Base-by-base conservation (phyloP, 176 grass and related monocot species). In the Carex littledalei region DNA sequence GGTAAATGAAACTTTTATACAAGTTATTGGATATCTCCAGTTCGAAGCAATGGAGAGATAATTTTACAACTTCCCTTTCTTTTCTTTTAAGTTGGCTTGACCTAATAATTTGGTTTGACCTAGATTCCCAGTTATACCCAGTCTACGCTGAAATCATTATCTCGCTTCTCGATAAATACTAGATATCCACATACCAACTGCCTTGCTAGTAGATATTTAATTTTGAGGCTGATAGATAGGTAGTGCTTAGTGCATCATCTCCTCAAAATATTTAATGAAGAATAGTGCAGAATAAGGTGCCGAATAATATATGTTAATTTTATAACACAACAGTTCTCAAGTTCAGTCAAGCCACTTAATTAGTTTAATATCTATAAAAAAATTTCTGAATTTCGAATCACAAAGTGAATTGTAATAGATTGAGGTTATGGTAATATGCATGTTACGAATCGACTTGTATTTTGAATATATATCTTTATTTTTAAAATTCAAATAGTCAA, bases 61-160 rank as follows among this genome's bases (percentile, higher is more conserved):
- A 22, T 22, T 73, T 6, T 32, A 32, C 3, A 66, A 66, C 22
- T 14, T 22, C 39, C 17, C 69, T 22, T 49, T 18, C 1, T 12
- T 73, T 18, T 73, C 18, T 22, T 73, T 73, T 22, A 45, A 45
- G 15, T 71, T 71, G 37, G 35, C 35, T 71, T 21, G 39, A 47
- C 69, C 20, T 12, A 73, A 49, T 50, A 73, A 73, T 50, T 73
- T 73, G 69, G 17, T 73, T 73, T 73, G 69, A 73, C 69, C 69
- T 73, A 49, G 39, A 73, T 50, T 73, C 47, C 39, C 13, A 49
- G 47, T n/a, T n/a, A 39, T 39, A 72, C 69, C 39, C 69, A 12
- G 18, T 72, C 69, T 72, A 47, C 7, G 69, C 16, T 17, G 70
- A 73, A 47, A 49, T 45, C 17, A 24, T 22, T 14, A 47, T 50